Base-by-base conservation (phyloP, 129 eudicot species). In the Centaurea solstitialis region DNA sequence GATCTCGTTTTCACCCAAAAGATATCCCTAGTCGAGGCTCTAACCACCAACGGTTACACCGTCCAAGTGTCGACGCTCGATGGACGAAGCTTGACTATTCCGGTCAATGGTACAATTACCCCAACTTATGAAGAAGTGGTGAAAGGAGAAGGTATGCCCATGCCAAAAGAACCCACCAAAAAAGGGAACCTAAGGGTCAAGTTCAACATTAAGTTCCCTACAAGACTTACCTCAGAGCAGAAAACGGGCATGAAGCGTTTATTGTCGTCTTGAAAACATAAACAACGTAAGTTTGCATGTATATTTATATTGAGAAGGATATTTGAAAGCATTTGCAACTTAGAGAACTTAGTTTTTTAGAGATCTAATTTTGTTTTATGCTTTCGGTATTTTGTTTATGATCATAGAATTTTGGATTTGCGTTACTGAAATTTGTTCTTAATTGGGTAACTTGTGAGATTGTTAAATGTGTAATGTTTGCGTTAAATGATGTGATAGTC, bases 121-220 rank as follows among this genome's bases (percentile, higher is more conserved):
- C 83, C 76, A 21, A 79, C 47, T 38, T 50, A 78, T 33, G 88
- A 80, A 70, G 71, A 74, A 70, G 70, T 81, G 7, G 74, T 85
- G 53, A 77, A 64, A 82, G 77, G 73, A 7, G 86, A 86, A 82
- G 86, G 89, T 9, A 78, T 86, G 89, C 84, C 89, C 4, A 77
- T 86, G 5, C 61, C 84, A 9, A 82, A 62, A 23, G 84, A 77
- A 5, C 89, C 83, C 7, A 40, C 81, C 30, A 78, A 61, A 28
- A 86, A 73, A 71, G 84, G 89, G 35, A 82, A 77, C 47, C 13
- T 82, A 45, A 86, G 79, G 62, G 68, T 82, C 39, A 86, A 73
- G 64, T 74, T 82, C 70, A 35, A 74, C 20, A 81, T 85, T 37
- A 67, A 81, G 79, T 85, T 74, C 37, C 89, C 89, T 8, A 47